phyloP scores from a whole-genome alignment of 768 basidiomycete genomes.

The Rhizopogon vinicolor region DNA sequence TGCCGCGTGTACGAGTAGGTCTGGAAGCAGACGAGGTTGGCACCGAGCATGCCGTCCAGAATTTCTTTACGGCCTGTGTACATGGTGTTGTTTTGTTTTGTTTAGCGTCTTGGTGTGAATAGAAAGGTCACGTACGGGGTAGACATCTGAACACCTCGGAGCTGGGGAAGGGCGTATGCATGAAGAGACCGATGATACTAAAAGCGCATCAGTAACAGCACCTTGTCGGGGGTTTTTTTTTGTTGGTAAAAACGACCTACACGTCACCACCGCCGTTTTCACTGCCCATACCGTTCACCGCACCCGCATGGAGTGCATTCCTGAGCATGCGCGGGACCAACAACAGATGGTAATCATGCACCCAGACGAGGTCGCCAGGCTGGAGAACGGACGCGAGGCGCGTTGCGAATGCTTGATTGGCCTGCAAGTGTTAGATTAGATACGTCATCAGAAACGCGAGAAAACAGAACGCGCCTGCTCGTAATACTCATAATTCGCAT shows the following conservation, averaged over 20 bases:
- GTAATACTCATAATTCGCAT: conserved; percentile 58
- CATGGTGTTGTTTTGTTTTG: background rate
- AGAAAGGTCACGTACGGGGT: conserved; percentile 54
- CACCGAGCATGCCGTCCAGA: conserved; percentile 96
- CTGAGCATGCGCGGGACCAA: conserved; percentile 86
- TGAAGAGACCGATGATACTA: conserved; percentile 79
- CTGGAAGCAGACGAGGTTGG: conserved; percentile 96
- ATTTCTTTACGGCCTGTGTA: conserved; percentile 78
- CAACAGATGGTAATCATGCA: conserved; percentile 94
- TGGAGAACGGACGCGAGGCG: conserved; percentile 71
- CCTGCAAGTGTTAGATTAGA: conserved; percentile 25
- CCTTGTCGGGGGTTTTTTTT: background rate
- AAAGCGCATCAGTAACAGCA: background rate
- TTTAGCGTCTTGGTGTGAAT: background rate
- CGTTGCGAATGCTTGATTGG: conserved; percentile 80
- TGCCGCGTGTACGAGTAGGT: conserved; percentile 95
- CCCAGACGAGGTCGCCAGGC: conserved; percentile 91
- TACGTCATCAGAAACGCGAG: background rate
- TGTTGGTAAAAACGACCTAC: conserved; percentile 8
- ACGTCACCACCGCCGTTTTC: conserved; percentile 23
- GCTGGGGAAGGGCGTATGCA: conserved; percentile 97
- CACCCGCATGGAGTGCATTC: conserved; percentile 39
- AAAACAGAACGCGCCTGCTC: conserved; percentile 15
- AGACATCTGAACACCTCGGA: conserved; percentile 94
- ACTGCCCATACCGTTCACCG: conserved; percentile 7